Evolutionary conservation across 176 grass and related monocot species (phyloP).

Genomic region (Avena eriantha): DNA sequence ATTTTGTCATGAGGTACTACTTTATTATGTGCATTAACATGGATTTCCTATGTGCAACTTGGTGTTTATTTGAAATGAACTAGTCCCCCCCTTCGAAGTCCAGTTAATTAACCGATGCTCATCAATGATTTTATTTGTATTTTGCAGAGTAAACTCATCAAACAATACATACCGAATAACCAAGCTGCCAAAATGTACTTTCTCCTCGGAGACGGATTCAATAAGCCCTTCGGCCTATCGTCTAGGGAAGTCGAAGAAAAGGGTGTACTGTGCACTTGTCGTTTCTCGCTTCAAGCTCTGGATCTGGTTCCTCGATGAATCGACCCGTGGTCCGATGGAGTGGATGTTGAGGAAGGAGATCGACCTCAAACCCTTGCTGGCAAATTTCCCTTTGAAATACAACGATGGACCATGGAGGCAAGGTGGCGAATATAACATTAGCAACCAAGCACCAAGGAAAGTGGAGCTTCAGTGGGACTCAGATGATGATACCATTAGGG

Average conservation of each 20-base stretch:
- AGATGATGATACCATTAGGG: neutral
- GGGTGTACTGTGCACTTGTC: neutral
- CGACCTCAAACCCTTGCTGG: neutral
- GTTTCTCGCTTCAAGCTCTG: neutral
- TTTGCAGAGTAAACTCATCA: neutral
- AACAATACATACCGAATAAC: neutral
- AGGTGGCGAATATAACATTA: neutral
- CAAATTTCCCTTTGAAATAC: neutral
- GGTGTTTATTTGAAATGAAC: neutral
- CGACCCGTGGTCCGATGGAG: neutral
- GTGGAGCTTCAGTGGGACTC: neutral
- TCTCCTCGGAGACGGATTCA: rapidly evolving
- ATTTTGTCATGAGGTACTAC: neutral
- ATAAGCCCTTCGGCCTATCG: neutral
- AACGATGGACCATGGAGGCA: neutral
- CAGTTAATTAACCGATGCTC: neutral
- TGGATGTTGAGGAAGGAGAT: neutral
- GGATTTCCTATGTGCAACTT: constrained; percentile 27
- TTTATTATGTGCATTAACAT: too few species aligned
- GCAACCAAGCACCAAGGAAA: neutral
- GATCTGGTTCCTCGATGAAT: neutral
- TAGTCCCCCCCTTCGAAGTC: neutral
- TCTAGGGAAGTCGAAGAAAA: neutral
- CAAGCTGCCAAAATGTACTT: neutral
- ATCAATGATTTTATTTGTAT: neutral